Evolutionary conservation across 345 rosid species (phyloP).

Genomic region (Clarkia xantiana): DNA sequence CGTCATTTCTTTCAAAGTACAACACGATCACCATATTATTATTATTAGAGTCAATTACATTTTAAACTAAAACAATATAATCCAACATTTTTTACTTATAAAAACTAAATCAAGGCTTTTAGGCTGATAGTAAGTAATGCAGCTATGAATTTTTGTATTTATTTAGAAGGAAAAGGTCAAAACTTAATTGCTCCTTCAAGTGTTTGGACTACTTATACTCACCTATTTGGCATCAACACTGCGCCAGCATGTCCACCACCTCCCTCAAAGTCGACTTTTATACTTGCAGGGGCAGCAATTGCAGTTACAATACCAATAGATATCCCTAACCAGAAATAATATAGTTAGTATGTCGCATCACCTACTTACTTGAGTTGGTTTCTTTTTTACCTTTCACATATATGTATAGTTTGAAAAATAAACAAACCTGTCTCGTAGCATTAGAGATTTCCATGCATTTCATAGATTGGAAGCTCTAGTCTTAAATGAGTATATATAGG

Average conservation of each 20-base stretch:
- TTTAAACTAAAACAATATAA: too few species aligned
- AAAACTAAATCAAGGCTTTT: too few species aligned
- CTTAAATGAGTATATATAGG: background rate
- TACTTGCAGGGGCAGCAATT: constrained; percentile 95
- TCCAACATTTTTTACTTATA: too few species aligned
- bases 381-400: too few species aligned
- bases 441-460: background rate
- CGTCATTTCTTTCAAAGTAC: constrained; percentile 51
- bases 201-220: constrained; percentile 2
- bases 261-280: constrained; percentile 85
- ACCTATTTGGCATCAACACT: constrained; percentile 88
- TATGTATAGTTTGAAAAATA: too few species aligned
- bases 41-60: too few species aligned
- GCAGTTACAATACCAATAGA: constrained; percentile 82
- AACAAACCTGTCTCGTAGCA: background rate
- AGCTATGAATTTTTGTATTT: too few species aligned
- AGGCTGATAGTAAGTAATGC: too few species aligned
- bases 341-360: too few species aligned
- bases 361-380: too few species aligned
- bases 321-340: constrained; percentile 32
- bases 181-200: background rate
- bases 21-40: too few species aligned
- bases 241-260: constrained; percentile 96
- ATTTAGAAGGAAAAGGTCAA: too few species aligned
- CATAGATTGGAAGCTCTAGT: background rate